Conservation (phyloP, 208 protist genomes). For the Wallacemonas sp. region DNA sequence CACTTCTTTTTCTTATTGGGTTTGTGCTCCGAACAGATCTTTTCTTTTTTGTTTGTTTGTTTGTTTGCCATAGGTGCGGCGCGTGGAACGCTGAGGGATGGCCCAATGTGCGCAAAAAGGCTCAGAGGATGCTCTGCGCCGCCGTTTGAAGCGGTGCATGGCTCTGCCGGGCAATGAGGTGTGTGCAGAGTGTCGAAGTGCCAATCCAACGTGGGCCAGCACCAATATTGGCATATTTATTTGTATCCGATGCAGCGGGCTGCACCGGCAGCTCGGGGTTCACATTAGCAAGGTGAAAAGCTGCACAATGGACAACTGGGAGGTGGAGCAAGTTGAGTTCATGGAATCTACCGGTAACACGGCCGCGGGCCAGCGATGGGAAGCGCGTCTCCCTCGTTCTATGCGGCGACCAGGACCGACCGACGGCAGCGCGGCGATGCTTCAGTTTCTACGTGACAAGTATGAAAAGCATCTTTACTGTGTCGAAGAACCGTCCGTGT, state of each 20-base stretch:
- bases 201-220: constrained; percentile 76
- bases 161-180: constrained; percentile 49
- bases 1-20: neutral
- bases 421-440: constrained; percentile 35
- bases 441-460: constrained; percentile 69
- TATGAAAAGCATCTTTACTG: constrained; percentile 48
- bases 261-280: constrained; percentile 90
- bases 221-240: constrained; percentile 87
- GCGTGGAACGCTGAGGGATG: no score
- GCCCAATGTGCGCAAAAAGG: neutral
- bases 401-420: constrained; percentile 41
- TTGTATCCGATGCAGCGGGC: constrained; percentile 88
- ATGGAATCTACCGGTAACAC: constrained; percentile 69
- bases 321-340: constrained; percentile 62
- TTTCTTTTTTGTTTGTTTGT: no score
- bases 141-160: constrained; percentile 16
- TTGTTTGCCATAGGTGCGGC: no score
- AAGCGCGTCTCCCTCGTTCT: constrained; percentile 45
- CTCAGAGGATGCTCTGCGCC: neutral
- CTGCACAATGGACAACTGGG: constrained; percentile 86
- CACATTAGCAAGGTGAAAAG: constrained; percentile 89
- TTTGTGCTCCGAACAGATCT: no score
- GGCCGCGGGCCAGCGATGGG: constrained; percentile 38
- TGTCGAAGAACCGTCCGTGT: neutral
- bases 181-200: constrained; percentile 80